phyloP scores from a whole-genome alignment of 805 yeast species.

The Teunomyces atbi region DNA sequence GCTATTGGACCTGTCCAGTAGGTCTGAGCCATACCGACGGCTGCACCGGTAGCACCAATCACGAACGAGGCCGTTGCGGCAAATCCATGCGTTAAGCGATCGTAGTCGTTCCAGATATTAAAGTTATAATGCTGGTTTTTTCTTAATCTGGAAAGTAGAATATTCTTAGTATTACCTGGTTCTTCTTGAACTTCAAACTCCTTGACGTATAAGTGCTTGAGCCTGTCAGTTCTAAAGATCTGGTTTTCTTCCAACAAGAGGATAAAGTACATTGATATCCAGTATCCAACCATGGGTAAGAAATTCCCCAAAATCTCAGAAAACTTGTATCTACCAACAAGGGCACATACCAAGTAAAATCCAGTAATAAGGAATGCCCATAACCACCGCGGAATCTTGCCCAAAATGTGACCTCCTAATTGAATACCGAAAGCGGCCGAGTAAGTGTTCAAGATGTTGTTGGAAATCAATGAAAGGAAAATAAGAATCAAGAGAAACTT shows the following conservation, averaged over 20 bases:
- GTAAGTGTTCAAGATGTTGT: conserved; percentile 37
- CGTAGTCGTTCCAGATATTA: conserved; percentile 66
- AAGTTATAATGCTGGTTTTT: conserved; percentile 58
- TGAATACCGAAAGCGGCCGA: conserved; percentile 36
- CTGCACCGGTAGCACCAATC: conserved; percentile 77
- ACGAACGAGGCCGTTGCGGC: conserved; percentile 69
- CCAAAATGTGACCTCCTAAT: conserved; percentile 25
- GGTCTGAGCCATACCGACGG: conserved; percentile 83
- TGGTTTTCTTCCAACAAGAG: conserved; percentile 35
- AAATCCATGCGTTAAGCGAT: conserved; percentile 60
- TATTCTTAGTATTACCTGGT: background rate
- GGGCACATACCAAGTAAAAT: conserved; percentile 29
- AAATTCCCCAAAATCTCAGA: conserved; percentile 36
- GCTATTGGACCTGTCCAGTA: conserved; percentile 83
- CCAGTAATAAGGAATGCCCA: conserved; percentile 35
- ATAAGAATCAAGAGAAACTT: conserved; percentile 30
- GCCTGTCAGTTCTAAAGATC: conserved; percentile 36
- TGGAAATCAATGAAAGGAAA: conserved; percentile 32
- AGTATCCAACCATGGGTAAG: conserved; percentile 42
- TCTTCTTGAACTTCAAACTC: conserved; percentile 24
- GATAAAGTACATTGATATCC: conserved; percentile 39
- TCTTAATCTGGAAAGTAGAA: background rate
- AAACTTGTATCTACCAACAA: conserved; percentile 33
- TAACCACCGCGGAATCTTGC: conserved; percentile 35
- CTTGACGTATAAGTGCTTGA: conserved; percentile 29